Base-by-base conservation (phyloP, 176 grass and related monocot species). In the Hsuehochloa calcarea region DNA sequence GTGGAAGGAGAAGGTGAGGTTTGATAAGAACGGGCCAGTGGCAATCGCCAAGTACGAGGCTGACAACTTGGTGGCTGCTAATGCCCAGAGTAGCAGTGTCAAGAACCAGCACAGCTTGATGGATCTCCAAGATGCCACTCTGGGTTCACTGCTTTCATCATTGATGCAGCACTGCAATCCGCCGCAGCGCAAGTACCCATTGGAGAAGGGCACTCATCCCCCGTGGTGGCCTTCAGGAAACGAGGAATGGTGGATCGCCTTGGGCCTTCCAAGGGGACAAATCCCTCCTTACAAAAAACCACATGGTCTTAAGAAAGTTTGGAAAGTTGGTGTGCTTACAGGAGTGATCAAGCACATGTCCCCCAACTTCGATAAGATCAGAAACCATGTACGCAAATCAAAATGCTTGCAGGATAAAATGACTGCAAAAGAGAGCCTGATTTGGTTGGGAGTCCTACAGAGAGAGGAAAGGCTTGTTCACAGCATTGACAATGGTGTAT, bases 1-100 rank as follows among this genome's bases (percentile, higher is more conserved):
- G 96, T 99, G 96, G 96, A 99, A 99, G 88, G 96, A 99, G 77
- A 99, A 96, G 84, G 96, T 99, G 38, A 96, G 84, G 88, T 99
- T 99, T 79, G 96, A 96, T 85, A 99, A 96, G 89, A 99, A 99
- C 10, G 96, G 96, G 2, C 96, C 90, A 0, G 91, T 79, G 0
- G 96, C 96, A 8, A 94, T 99, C 19, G 89, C 88, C 1, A 99
- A 94, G 39, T 96, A 96, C 4, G 88, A 96, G 86, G 61, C 90
- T 6, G 96, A 96, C 14, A 94, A 87, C 84, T 75, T 93, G 66
- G 89, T 71, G 10, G 46, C 41, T 2, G 61, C 70, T 55, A 50
- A 75, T 87, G 80, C 82, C 59, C 92, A 83, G 56, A 90, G 63
- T 20, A 77, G 58, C 60, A 81, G 88, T 29, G 82, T 72, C 62